Percentiles rank a stretch among this genome's conserved stretches.
Evolutionary conservation across 208 protist species (phyloP).

Genomic region (Trypanosoma congolense): DNA sequence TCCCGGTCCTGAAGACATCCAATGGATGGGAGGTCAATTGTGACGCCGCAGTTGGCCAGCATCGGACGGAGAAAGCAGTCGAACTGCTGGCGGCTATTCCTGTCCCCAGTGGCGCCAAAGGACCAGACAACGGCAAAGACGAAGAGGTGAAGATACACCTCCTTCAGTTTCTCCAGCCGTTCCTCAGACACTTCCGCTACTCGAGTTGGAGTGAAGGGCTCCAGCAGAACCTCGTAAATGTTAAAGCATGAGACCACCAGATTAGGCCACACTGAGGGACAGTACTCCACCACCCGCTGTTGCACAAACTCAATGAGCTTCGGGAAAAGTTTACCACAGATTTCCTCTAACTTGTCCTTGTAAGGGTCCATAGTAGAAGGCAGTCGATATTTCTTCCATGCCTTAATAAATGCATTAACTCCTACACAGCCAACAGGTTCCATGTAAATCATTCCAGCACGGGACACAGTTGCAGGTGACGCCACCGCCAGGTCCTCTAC

Average conservation of each 20-base stretch:
- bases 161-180: slow-evolving; percentile 69
- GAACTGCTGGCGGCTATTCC: slow-evolving; percentile 87
- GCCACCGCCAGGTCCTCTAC: slow-evolving; percentile 95
- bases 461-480: slow-evolving; percentile 96
- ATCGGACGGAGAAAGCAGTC: slow-evolving; percentile 90
- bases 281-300: slow-evolving; percentile 88
- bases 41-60: slow-evolving; percentile 58
- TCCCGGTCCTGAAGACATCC: slow-evolving; percentile 95
- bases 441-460: slow-evolving; percentile 98
- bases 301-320: slow-evolving; percentile 91
- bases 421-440: slow-evolving; percentile 90
- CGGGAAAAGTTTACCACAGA: slow-evolving; percentile 90
- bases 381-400: slow-evolving; percentile 82
- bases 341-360: slow-evolving; percentile 68
- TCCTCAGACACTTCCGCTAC: slow-evolving; percentile 80
- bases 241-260: slow-evolving; percentile 92
- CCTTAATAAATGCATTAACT: slow-evolving; percentile 71
- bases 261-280: slow-evolving; percentile 94
- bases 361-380: slow-evolving; percentile 79
- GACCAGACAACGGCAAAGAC: slow-evolving; percentile 97
- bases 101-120: slow-evolving; percentile 94
- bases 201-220: slow-evolving; percentile 78
- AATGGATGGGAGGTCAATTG: slow-evolving; percentile 83
- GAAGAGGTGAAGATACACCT: slow-evolving; percentile 88
- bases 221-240: slow-evolving; percentile 89